A percentile compares a stretch with the other conserved stretches of the same genome.
phyloP scores from a whole-genome alignment of 495 filamentous ascomycete species.

The Hyphodiscus hymeniophilus region DNA sequence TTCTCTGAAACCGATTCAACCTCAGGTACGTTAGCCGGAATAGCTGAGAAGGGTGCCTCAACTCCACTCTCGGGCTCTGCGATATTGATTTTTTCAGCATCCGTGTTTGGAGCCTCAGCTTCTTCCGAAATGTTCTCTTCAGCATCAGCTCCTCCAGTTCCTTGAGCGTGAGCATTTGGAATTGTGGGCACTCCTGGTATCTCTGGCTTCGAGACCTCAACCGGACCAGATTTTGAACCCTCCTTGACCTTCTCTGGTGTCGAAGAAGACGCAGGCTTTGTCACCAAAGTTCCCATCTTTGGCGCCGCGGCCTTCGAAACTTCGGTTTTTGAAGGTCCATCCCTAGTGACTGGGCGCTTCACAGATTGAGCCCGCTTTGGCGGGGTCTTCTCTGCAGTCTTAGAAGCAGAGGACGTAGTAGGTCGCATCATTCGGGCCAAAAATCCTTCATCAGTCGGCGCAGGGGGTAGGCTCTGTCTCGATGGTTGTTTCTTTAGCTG shows the following conservation, averaged over 20 bases:
- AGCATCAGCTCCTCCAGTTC: neutral
- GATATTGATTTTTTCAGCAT: neutral
- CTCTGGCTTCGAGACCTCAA: constrained; percentile 23
- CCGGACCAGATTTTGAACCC: constrained; percentile 5
- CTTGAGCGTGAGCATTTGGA: neutral
- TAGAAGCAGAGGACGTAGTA: constrained; percentile 70
- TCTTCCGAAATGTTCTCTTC: neutral
- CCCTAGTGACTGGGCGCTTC: constrained; percentile 15
- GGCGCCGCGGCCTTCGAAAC: constrained; percentile 5
- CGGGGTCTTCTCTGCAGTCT: constrained; percentile 58
- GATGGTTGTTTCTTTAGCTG: constrained; percentile 28
- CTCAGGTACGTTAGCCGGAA: neutral
- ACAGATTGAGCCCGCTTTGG: constrained; percentile 18
- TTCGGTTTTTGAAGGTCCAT: constrained; percentile 13
- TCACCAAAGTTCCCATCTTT: constrained; percentile 1
- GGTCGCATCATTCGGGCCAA: constrained; percentile 90
- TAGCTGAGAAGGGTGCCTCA: neutral
- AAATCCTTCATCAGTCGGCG: constrained; percentile 56
- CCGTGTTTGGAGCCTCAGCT: neutral
- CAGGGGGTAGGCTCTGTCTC: constrained; percentile 13
- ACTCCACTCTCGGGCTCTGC: neutral
- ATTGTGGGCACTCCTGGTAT: neutral
- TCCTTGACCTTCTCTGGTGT: neutral
- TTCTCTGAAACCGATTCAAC: constrained; percentile 2
- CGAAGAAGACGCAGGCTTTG: constrained; percentile 14